Evolutionary conservation across 2,329 filamentous ascomycete species (phyloP).

Genomic region (Knufia petricola): DNA sequence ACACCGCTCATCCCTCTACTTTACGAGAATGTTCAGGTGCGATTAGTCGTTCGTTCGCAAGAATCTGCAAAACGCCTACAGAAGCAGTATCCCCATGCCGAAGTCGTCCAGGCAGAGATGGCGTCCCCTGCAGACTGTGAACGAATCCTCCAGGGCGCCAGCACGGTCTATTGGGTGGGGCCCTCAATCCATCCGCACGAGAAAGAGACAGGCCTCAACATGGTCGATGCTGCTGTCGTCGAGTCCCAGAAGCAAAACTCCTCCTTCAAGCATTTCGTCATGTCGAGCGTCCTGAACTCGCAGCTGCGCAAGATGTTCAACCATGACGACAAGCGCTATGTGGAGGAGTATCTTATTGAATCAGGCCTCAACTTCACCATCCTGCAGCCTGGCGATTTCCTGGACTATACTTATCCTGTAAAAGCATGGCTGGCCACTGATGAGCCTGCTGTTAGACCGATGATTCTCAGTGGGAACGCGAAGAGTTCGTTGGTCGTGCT

Average conservation of each 20-base stretch:
- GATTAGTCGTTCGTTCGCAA: conserved; percentile 27
- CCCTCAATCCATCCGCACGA: conserved; percentile 30
- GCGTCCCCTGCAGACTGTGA: conserved; percentile 18
- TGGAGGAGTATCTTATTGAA: conserved; percentile 31
- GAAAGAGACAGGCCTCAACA: conserved; percentile 27
- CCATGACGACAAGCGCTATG: conserved; percentile 29
- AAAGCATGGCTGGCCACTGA: too few relatives aligned
- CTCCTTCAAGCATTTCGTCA: conserved; percentile 29
- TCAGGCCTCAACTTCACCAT: conserved; percentile 27
- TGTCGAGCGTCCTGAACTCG: conserved; percentile 27
- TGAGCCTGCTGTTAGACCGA: too few relatives aligned
- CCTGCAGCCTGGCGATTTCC: conserved; percentile 4
- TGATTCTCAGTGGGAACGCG: too few relatives aligned
- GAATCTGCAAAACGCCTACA: conserved; percentile 24
- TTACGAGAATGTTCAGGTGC: conserved; percentile 21
- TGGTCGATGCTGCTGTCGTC: conserved; percentile 29
- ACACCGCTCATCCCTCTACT: conserved; percentile 29
- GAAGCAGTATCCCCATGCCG: conserved; percentile 26
- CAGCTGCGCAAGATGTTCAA: conserved; percentile 28
- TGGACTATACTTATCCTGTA: neutral
- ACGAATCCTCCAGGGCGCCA: conserved; percentile 26
- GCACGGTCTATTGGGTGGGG: conserved; percentile 27
- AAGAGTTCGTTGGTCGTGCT: too few relatives aligned
- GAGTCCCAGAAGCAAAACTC: conserved; percentile 17
- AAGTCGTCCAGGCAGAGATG: conserved; percentile 28